Conservation (phyloP, 2,329 filamentous ascomycete genomes). For the Emmonsia crescens region DNA sequence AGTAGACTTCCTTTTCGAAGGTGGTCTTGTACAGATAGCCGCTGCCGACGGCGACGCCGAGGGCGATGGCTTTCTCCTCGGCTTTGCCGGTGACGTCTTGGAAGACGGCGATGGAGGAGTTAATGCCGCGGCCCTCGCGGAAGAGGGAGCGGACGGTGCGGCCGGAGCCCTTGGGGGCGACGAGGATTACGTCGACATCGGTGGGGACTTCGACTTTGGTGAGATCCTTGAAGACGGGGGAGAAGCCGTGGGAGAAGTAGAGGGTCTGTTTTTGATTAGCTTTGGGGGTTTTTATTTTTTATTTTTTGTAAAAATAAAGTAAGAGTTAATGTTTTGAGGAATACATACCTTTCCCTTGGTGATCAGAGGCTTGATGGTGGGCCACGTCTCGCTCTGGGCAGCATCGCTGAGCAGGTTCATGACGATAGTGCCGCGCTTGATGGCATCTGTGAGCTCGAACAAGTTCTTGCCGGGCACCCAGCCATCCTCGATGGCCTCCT, state of each 20-base stretch:
- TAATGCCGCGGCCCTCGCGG: slow-evolving; percentile 98
- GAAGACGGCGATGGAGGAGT: slow-evolving; percentile 96
- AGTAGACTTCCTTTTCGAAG: slow-evolving; percentile 99
- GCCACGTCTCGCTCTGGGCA: slow-evolving; percentile 98
- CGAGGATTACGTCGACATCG: slow-evolving; percentile 98
- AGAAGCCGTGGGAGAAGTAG: slow-evolving; percentile 99
- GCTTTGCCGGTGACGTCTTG: slow-evolving; percentile 98
- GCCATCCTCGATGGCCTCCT: slow-evolving; percentile 92
- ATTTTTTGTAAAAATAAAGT: too few relatives aligned
- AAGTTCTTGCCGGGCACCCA: slow-evolving; percentile 98
- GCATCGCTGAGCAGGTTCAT: slow-evolving; percentile 99
- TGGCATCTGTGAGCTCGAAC: slow-evolving; percentile 96
- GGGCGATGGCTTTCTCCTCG: slow-evolving; percentile 92
- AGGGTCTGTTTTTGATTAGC: slow-evolving; percentile 55
- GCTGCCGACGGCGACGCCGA: slow-evolving; percentile 92
- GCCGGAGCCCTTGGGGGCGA: slow-evolving; percentile 97
- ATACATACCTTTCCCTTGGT: slow-evolving; percentile 96
- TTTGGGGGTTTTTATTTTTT: not conserved
- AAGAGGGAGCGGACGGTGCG: slow-evolving; percentile 97
- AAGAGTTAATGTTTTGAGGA: too few relatives aligned
- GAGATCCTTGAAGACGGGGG: slow-evolving; percentile 97
- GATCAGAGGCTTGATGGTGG: slow-evolving; percentile 92
- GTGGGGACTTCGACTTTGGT: slow-evolving; percentile 96
- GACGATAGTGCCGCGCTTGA: slow-evolving; percentile 82
- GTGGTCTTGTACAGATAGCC: slow-evolving; percentile 99